Base-by-base conservation (phyloP, 805 yeast species). In the Starmera quercuum region DNA sequence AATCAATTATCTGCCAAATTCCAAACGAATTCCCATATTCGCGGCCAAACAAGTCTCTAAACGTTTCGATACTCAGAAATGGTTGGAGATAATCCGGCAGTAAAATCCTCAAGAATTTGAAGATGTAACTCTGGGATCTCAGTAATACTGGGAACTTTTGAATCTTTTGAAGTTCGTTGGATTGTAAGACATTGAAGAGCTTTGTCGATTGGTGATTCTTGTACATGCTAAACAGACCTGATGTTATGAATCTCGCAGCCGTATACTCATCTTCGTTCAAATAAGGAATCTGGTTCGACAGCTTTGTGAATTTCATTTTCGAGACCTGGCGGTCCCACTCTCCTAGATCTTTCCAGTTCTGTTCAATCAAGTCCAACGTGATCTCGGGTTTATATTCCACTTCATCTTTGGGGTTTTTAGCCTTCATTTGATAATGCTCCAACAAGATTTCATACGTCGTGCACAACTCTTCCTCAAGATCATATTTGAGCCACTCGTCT, bases 21-120 rank as follows among this genome's bases (percentile, higher is more conserved):
- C 85, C 85, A 53, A 78, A 78, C 1, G 84, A 78, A 47, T 78
- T 78, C 12, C 81, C 78, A 32, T 75, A 68, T 42, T 78, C 80
- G 26, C 68, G 58, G 2, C 84, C 85, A 31, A 73, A 56, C 3
- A 73, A 64, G 12, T 57, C 54, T 30, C 83, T 58, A 13, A 77
- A 52, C 5, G 40, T 40, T 2, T 52, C 53, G 1, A 68, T 51
- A 4, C 66, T 62, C 11, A 77, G 48, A 12, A 48, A 40, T 1
- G 49, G 52, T 24, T 60, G 63, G 20, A 66, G 43, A 14, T 40
- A 40, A 1, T 48, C 45, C 0, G 71, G 69, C 10, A 68, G 46
- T 7, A 64, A 45, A 4, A 67, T 41, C 32, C 52, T 59, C 23
- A 76, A 47, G 41, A 73, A 70, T 49, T 71, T 63, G 51, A 64